Evolutionary conservation across 176 grass and related monocot species (phyloP).

Genomic region (Coix lacrymajobi): DNA sequence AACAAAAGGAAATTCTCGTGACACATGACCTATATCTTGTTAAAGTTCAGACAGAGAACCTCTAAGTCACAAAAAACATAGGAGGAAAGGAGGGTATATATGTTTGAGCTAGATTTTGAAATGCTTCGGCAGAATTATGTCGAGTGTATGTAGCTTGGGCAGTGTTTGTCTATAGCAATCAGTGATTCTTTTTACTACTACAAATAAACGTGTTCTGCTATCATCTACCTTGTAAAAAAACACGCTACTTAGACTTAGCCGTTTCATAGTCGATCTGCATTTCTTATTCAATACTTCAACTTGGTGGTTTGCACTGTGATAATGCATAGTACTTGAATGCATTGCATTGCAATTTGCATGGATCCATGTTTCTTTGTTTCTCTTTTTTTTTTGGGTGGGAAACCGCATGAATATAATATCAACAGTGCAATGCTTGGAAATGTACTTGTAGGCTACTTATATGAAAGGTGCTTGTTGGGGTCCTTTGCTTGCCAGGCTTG

Average conservation of each 20-base stretch:
- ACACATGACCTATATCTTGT: constrained; percentile 15
- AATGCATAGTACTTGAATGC: not conserved
- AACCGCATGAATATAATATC: no score
- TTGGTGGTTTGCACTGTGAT: not conserved
- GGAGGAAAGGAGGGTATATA: constrained; percentile 32
- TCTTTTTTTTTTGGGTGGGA: no score
- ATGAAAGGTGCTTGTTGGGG: not conserved
- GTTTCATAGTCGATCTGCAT: constrained; percentile 4
- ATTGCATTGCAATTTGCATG: not conserved
- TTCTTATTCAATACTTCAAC: not conserved
- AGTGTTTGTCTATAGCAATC: constrained; percentile 29
- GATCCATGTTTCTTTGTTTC: not conserved
- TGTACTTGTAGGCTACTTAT: not conserved
- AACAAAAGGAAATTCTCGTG: constrained; percentile 13
- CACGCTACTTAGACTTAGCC: not conserved
- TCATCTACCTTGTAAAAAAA: constrained; percentile 18
- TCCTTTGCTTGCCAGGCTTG: not conserved
- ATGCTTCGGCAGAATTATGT: constrained; percentile 35
- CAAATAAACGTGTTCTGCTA: constrained; percentile 26
- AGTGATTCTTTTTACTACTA: constrained; percentile 41
- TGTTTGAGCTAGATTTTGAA: constrained; percentile 27
- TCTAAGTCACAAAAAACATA: constrained; percentile 24
- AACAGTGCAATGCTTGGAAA: not conserved
- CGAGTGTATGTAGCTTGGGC: constrained; percentile 43
- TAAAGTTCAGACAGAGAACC: constrained; percentile 19